Evolutionary conservation across 331 rosid species (phyloP), one percentile per base, ranked within the genome.

Genomic region (Quercus phellos): DNA sequence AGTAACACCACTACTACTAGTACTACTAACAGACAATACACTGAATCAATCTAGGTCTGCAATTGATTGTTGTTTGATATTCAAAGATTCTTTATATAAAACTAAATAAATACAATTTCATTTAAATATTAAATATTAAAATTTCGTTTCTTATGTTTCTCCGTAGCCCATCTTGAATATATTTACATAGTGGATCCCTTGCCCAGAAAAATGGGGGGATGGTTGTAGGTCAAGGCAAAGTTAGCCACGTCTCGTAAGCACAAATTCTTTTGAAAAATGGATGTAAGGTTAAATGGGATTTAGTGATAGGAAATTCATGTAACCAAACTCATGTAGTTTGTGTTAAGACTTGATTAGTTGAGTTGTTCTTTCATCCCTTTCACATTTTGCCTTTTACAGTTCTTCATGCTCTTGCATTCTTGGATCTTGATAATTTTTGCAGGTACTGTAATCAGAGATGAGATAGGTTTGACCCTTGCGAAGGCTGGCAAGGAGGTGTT

Each of bases 371-470:
- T 11, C 29, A 6, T 10, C 68, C 51, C 30, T 24, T 51, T 22
- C 19, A 72, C 59, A 21, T 56, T 61, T 55, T 24, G 56, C 27
- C 75, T n/a, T 4, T 42, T 8, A n/a, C 32, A 30, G 11, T 77
- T 82, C 54, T 67, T 85, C 68, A 27, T 71, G 42, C 56, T 56
- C 59, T 69, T 66, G 61, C 26, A 11, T 56, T 73, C 42, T 55
- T 79, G 53, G 43, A 58, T 58, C 34, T 73, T 72, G 54, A 17
- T 73, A 59, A 66, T 77, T 58, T 78, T 34, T 87, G 79, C 78
- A 94, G 99, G 94, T 43, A 89, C 97, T 32, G 97, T 94, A 51
- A 85, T 92, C 58, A 92, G 99, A 86, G 95, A 92, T 78, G 99
- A 90, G 64, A 85, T 77, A 87, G 97, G 96, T 30, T 84, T 94